phyloP scores from a whole-genome alignment of 352 stramenopile genomes.

The Globisporangium irregulare region DNA sequence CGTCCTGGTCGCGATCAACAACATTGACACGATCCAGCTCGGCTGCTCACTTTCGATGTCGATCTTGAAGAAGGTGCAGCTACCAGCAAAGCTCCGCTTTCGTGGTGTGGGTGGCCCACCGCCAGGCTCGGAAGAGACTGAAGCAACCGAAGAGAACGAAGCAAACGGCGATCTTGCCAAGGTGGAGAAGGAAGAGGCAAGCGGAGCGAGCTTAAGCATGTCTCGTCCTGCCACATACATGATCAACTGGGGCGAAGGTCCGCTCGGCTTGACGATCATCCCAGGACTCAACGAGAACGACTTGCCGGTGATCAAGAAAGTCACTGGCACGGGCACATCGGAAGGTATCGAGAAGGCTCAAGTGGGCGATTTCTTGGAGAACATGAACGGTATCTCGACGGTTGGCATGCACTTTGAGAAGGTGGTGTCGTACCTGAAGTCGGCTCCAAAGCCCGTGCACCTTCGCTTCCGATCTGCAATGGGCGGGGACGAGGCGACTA shows the following conservation, averaged over 20 bases:
- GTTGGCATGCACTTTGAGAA: conserved; percentile 76
- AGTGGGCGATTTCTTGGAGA: conserved; percentile 77
- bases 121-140: conserved; percentile 25
- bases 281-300: conserved; percentile 73
- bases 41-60: conserved; percentile 87
- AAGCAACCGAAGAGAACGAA: conserved; percentile 18
- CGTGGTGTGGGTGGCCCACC: conserved; percentile 67
- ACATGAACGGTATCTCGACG: conserved; percentile 74
- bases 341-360: conserved; percentile 79
- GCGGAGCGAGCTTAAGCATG: conserved; percentile 41
- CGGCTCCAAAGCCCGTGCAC: conserved; percentile 71
- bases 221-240: conserved; percentile 62
- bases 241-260: conserved; percentile 79
- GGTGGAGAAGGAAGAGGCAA: conserved; percentile 24
- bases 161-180: conserved; percentile 22
- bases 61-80: conserved; percentile 86
- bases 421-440: conserved; percentile 81
- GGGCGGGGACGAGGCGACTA: conserved; percentile 29
- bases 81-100: conserved; percentile 82
- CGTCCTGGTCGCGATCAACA: conserved; percentile 86
- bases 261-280: conserved; percentile 83
- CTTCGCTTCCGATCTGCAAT: conserved; percentile 58
- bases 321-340: conserved; percentile 79
- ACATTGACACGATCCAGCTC: conserved; percentile 87
- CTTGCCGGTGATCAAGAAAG: conserved; percentile 85